Evolutionary conservation across 306 rosid species (phyloP).

Genomic region (Aeschynomene evenia): DNA sequence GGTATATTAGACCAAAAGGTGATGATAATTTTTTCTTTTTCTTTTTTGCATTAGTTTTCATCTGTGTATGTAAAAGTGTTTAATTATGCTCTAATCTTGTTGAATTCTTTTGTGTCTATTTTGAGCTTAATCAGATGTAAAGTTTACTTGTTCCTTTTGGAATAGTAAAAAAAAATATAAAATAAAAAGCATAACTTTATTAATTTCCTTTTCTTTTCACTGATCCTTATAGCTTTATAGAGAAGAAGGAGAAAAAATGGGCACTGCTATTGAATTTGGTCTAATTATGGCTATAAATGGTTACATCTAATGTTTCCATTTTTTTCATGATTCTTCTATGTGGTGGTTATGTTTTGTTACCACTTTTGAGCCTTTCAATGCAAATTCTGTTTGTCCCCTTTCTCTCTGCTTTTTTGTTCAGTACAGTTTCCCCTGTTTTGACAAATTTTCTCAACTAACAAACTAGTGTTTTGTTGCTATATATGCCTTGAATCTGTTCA

Average conservation of each 20-base stretch:
- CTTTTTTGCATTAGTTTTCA: conserved; percentile 14
- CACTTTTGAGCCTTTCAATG: conserved; percentile 38
- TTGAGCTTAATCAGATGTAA: conserved; percentile 15
- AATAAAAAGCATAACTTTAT: background rate
- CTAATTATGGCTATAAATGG: conserved; percentile 31
- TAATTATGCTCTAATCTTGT: conserved; percentile 25
- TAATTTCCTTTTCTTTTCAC: conserved; percentile 17
- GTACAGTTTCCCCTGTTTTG: conserved; percentile 40
- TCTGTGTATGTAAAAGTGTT: conserved; percentile 4
- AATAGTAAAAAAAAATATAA: conserved; percentile 4
- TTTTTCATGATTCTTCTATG: conserved; percentile 34
- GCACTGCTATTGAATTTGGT: background rate
- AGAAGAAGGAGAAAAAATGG: conserved; percentile 41
- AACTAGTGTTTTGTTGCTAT: conserved; percentile 24
- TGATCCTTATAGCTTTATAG: conserved; percentile 5
- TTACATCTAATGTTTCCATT: conserved; percentile 38
- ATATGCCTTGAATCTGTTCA: conserved; percentile 33
- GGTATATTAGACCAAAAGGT: conserved; percentile 16
- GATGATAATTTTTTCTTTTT: too few species aligned
- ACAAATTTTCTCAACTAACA: conserved; percentile 26
- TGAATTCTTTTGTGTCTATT: conserved; percentile 19
- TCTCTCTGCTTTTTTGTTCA: conserved; percentile 29
- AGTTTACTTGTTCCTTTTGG: conserved; percentile 1
- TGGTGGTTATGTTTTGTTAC: conserved; percentile 37
- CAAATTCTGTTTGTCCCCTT: conserved; percentile 40